Evolutionary conservation across 2,329 filamentous ascomycete species (phyloP), one percentile per base, ranked within the genome.

Genomic region (Volutella citrinella): DNA sequence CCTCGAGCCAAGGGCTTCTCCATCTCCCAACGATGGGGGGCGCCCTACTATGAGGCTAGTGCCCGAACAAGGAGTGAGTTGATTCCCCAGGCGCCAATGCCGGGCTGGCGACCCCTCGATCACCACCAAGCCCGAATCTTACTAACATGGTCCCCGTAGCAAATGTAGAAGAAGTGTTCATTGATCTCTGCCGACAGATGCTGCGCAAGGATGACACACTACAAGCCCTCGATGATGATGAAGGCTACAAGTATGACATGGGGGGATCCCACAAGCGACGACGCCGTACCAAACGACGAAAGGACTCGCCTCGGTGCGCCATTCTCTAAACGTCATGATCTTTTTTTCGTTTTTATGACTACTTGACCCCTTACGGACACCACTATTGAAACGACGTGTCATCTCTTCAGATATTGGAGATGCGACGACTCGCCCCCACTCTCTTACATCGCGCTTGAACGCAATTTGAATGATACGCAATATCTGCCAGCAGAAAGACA

Each of bases 101-200:
- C n/a, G n/a, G n/a, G n/a, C n/a, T n/a, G n/a, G n/a, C n/a, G n/a
- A n/a, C n/a, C n/a, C n/a, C n/a, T n/a, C n/a, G n/a, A n/a, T n/a
- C n/a, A n/a, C n/a, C n/a, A n/a, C n/a, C n/a, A n/a, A n/a, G n/a
- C n/a, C n/a, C n/a, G n/a, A n/a, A n/a, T n/a, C n/a, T n/a, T n/a
- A n/a, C n/a, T n/a, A n/a, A n/a, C n/a, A n/a, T n/a, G n/a, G n/a
- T 28, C 10, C 4, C 10, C 15, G 22, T 42, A 78, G 74, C 84
- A 44, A 95, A 95, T 51, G 89, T 95, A 12, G 87, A 95, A 50
- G 89, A 95, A 59, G 87, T 90, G 28, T 95, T 95, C 62, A 68
- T 87, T 47, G 86, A 93, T 59, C 74, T 94, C 36, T 91, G 86
- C 56, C 76, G 86, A 40, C 87, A 93, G 60, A 88, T 94, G 65